Evolutionary conservation across 192 early-diverging fungal species (phyloP).

Genomic region (Helicostylum pulchrum): DNA sequence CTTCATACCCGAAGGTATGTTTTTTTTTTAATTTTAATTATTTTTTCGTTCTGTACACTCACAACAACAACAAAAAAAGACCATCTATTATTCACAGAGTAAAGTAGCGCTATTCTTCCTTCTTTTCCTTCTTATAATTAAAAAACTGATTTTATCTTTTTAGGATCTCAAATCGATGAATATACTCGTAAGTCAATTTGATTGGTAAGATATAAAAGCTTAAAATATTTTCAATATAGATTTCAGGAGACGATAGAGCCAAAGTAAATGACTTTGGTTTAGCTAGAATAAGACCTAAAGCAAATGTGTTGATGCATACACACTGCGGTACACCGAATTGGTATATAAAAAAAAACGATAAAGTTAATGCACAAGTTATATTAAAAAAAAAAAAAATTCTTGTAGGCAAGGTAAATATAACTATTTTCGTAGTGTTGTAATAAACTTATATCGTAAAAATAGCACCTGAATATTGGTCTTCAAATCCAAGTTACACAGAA

Average conservation of each 20-base stretch:
- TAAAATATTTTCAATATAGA: conserved; percentile 21
- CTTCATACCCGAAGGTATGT: conserved; percentile 56
- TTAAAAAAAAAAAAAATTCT: too few relatives aligned
- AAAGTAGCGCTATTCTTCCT: neutral
- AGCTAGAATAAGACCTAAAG: conserved; percentile 66
- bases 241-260: conserved; percentile 57
- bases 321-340: conserved; percentile 82
- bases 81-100: conserved; percentile 73
- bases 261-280: conserved; percentile 84
- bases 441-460: conserved; percentile 5
- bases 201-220: neutral
- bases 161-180: conserved; percentile 79
- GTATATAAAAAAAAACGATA: conserved; percentile 14
- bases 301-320: conserved; percentile 68
- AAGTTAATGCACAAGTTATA: too few relatives aligned
- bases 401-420: conserved; percentile 42
- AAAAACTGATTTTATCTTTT: neutral
- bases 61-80: conserved; percentile 19
- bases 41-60: neutral
- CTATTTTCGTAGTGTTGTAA: too few relatives aligned
- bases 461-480: conserved; percentile 74
- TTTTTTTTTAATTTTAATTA: neutral
- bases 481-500: conserved; percentile 71
- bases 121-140: too few relatives aligned
- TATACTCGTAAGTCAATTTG: conserved; percentile 47